Evolutionary conservation across 2,329 filamentous ascomycete genomes (phyloP).

Genomic region (Taxawa tesnikishii): DNA sequence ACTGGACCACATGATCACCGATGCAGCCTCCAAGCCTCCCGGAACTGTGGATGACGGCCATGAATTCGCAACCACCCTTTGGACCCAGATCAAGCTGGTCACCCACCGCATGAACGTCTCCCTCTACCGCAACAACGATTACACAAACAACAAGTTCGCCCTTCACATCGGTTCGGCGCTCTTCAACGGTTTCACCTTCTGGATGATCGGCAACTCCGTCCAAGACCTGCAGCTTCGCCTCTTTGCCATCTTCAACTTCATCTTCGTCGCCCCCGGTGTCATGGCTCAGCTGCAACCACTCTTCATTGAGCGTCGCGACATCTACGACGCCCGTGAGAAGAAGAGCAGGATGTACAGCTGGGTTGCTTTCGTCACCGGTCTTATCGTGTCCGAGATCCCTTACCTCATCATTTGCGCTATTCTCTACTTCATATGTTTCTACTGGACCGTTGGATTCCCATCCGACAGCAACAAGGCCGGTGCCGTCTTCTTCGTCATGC

Average conservation of each 20-base stretch:
- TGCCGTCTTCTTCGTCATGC: slow-evolving; percentile 27
- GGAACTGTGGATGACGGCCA: slow-evolving; percentile 28
- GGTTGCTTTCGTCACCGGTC: slow-evolving; percentile 58
- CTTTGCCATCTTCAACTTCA: slow-evolving; percentile 22
- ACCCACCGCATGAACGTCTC: slow-evolving; percentile 41
- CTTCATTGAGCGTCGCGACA: slow-evolving; percentile 44
- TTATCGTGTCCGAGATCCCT: slow-evolving; percentile 59
- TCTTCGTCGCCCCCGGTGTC: slow-evolving; percentile 28
- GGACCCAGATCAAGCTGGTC: slow-evolving; percentile 28
- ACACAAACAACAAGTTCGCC: slow-evolving; percentile 51
- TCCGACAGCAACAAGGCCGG: slow-evolving; percentile 34
- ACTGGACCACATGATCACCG: slow-evolving; percentile 26
- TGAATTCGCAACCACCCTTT: slow-evolving; percentile 31
- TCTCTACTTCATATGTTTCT: slow-evolving; percentile 32
- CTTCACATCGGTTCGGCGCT: slow-evolving; percentile 39
- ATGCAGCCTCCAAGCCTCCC: slow-evolving; percentile 21
- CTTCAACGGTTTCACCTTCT: slow-evolving; percentile 39
- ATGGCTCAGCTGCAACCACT: slow-evolving; percentile 47
- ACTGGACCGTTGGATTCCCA: slow-evolving; percentile 30
- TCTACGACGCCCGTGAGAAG: slow-evolving; percentile 48
- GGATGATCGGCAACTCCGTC: slow-evolving; percentile 23
- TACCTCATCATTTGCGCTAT: slow-evolving; percentile 51
- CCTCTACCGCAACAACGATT: slow-evolving; percentile 55
- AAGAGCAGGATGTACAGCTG: slow-evolving; percentile 63
- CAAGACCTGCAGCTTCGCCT: slow-evolving; percentile 24